phyloP scores from a whole-genome alignment of 2,329 filamentous ascomycete species.

The Gliomastix tumulicola region DNA sequence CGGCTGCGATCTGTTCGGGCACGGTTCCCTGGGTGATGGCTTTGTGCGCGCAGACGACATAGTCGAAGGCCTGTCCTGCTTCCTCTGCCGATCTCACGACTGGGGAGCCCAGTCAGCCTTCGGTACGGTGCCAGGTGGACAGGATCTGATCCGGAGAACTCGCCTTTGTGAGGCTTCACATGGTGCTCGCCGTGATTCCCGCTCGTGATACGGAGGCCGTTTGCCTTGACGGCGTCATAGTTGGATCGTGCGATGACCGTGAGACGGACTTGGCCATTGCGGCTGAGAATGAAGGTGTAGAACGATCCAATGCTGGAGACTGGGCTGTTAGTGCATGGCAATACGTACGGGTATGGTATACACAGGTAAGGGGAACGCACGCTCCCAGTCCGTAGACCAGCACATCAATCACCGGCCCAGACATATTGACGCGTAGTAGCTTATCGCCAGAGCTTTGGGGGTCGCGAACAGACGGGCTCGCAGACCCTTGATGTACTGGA shows the following conservation, averaged over 20 bases:
- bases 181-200: constrained; percentile 55
- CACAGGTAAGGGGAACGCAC: constrained; percentile 26
- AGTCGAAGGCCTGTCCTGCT: constrained; percentile 49
- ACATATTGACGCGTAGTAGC: not conserved
- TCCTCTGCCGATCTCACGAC: too few species aligned
- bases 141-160: too few species aligned
- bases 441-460: too few species aligned
- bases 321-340: not conserved
- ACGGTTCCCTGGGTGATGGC: constrained; percentile 61
- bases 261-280: constrained; percentile 43
- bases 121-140: too few species aligned
- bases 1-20: constrained; percentile 50
- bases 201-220: constrained; percentile 58
- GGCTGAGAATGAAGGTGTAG: constrained; percentile 39
- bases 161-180: constrained; percentile 37
- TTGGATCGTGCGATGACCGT: constrained; percentile 71
- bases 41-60: constrained; percentile 64
- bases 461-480: too few species aligned
- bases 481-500: too few species aligned
- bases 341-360: not conserved
- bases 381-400: constrained; percentile 46
- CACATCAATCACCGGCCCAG: constrained; percentile 15
- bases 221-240: constrained; percentile 53
- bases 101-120: too few species aligned
- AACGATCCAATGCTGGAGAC: constrained; percentile 45